Evolutionary conservation across 1,284 basidiomycete species (phyloP), one percentile per base, ranked within the genome.

Genomic region (Ustilago sp.): DNA sequence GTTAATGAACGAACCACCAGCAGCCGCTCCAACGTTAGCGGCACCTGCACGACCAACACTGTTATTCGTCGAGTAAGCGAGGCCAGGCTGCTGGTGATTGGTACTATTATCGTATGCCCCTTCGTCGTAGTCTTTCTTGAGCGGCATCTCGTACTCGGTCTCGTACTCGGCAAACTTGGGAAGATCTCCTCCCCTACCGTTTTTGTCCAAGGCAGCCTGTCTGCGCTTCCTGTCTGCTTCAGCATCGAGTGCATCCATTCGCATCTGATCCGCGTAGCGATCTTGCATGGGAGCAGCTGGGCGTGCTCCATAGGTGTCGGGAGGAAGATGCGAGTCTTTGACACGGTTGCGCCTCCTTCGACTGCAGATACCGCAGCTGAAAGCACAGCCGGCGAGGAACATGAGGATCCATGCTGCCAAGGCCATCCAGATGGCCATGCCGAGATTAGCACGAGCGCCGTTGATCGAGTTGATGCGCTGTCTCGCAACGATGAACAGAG

Each of bases 131-230:
- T 82, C 79, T 39, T 77, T 62, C 60, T 73, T 83, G 51, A 83
- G 75, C 7, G 82, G 82, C 13, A 81, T 60, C 60, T 77, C 79
- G 56, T 82, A 71, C 56, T 83, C 81, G 48, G 77, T 80, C 58
- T 80, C 80, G 59, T 82, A 83, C 47, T 79, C 80, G 38, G 81
- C 82, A 54, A 83, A 83, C 41, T 82, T 77, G 68, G 82, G 82
- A n/a, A 83, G 77, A 45, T 82, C 79, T 19, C 54, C 58, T 15
- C 52, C 54, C 19, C 45, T 62, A 12, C 23, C 28, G 12, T 55
- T 50, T 39, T 73, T 62, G n/a, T 72, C 63, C 39, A 73, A 50
- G 1, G 73, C 73, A 3, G 59, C 68, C 52, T 81, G 82, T 39
- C 80, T 72, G 11, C 68, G 57, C 52, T 80, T 78, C 38, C 82